Base-by-base conservation (phyloP, 2,329 filamentous ascomycete genomes). In the Calonectria ilicicola region DNA sequence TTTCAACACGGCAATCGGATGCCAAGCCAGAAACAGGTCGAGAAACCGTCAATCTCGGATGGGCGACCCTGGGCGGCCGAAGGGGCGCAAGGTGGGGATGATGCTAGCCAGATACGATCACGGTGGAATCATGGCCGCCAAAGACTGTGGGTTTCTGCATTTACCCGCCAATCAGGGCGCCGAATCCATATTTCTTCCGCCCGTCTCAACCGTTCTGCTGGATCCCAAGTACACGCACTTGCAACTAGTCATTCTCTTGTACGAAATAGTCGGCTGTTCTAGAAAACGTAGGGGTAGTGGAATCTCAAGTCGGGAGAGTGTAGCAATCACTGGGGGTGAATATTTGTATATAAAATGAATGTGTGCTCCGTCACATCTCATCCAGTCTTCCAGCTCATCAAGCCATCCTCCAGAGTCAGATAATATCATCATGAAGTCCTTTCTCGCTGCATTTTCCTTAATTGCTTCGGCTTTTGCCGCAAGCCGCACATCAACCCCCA, bases 401-500 rank as follows among this genome's bases (percentile, higher is more conserved):
- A 32, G 26, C 9, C 40, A 12, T 15, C 40, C 14, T 17, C 17
- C 17, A 15, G 4, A 46, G 8, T 29, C 23, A 44, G 5, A 32
- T 14, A 46, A 7, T 29, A 27, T n/a, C 65, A 66, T 21, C 42
- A 79, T 79, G 77, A 79, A 79, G 70, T 63, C 58, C 2, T 49
- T 78, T 27, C 58, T 78, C 3, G 26, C 67, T 3, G 23, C 49
- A 7, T 47, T 79, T 10, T 67, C 40, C n/a, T 69, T 79, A 12
- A 47, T 75, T 44, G 63, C 77, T 5, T 65, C 74, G 12, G 78
- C 51, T 17, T 68, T 83, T 6, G 84, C 83, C 6, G 81, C 77
- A 1, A 79, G 80, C 65, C 83, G 83, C 23, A 85, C 83, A 14
- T 80, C 78, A 9, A 79, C 84, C 0, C 90, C 89, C 2, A 77